Percentiles rank a stretch among this genome's conserved stretches.
phyloP scores from a whole-genome alignment of 345 rosid species.

The Crucihimalaya himalaica region DNA sequence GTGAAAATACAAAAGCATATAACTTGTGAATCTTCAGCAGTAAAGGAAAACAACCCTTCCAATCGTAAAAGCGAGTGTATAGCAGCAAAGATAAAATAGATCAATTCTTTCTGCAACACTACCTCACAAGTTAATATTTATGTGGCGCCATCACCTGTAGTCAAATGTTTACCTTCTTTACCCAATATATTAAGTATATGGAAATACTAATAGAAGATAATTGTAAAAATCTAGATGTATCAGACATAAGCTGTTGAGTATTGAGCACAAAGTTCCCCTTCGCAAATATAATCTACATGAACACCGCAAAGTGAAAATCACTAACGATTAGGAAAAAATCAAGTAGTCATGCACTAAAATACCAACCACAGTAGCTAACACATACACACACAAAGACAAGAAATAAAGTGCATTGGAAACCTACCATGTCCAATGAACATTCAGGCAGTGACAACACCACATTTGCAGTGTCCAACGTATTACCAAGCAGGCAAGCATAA shows the following conservation, averaged over 20 bases:
- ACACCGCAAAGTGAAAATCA: background rate
- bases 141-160: background rate
- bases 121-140: background rate
- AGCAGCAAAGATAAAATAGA: background rate
- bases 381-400: background rate
- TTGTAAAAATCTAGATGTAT: background rate
- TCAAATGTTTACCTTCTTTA: background rate
- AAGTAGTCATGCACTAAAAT: background rate
- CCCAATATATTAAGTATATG: background rate
- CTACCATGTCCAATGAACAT: slow-evolving; percentile 85
- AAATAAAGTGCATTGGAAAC: slow-evolving; percentile 26
- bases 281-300: slow-evolving; percentile 11
- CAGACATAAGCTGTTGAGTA: slow-evolving; percentile 2
- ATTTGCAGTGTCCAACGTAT: slow-evolving; percentile 78
- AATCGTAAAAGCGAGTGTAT: background rate
- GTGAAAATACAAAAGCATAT: background rate
- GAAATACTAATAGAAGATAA: background rate
- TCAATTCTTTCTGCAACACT: background rate
- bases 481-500: slow-evolving; percentile 91
- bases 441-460: slow-evolving; percentile 73
- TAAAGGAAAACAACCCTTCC: no score
- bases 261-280: background rate
- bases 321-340: background rate
- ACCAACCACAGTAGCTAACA: slow-evolving; percentile 19
- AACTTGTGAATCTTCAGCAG: slow-evolving; percentile 13